phyloP scores from a whole-genome alignment of 2,329 filamentous ascomycete genomes.

The Ophiostoma sp. region DNA sequence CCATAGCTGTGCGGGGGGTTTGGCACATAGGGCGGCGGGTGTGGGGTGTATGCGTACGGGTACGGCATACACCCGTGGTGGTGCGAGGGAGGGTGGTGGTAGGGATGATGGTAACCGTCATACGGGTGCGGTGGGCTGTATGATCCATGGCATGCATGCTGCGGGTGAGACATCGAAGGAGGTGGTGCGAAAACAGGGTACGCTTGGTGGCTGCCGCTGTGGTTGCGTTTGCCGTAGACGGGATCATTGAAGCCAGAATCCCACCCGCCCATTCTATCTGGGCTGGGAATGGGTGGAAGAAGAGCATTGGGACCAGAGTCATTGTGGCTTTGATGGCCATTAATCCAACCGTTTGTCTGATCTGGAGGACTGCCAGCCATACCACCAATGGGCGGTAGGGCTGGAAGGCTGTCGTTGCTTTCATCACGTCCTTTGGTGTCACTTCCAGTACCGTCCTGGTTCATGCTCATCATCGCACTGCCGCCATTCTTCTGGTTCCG shows the following conservation, averaged over 20 bases:
- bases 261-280: not conserved
- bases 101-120: not conserved
- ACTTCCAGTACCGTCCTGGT: not conserved
- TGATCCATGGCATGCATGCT: not conserved
- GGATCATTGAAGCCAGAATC: not conserved
- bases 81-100: not conserved
- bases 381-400: slow-evolving; percentile 13
- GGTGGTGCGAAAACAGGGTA: not conserved
- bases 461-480: not conserved
- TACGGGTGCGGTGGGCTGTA: not conserved
- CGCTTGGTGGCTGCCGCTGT: not conserved
- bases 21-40: slow-evolving; percentile 4
- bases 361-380: not conserved
- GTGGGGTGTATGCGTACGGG: not conserved
- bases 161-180: not conserved
- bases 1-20: not conserved
- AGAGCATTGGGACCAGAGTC: not conserved
- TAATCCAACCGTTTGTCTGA: slow-evolving; percentile 3
- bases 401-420: slow-evolving; percentile 8
- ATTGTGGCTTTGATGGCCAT: not conserved
- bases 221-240: not conserved
- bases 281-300: not conserved
- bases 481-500: not conserved
- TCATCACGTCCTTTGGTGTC: not conserved
- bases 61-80: slow-evolving; percentile 8